Conservation (phyloP, 352 stramenopile species). For the Peronospora tabacina region DNA sequence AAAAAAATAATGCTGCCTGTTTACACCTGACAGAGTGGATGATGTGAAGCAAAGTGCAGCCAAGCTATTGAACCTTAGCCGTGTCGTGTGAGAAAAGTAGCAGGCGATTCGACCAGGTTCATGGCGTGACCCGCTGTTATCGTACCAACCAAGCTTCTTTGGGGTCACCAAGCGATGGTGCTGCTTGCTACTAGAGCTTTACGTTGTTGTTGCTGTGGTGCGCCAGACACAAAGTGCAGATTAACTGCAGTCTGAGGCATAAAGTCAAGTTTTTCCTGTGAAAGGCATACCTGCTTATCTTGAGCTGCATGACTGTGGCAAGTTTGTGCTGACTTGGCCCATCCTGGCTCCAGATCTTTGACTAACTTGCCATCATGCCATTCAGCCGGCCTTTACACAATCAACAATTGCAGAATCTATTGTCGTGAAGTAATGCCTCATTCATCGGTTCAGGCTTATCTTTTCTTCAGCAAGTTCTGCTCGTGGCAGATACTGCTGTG, state of each 20-base stretch:
- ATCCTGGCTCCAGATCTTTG: conserved; percentile 49
- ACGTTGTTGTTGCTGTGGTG: conserved; percentile 28
- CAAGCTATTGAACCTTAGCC: conserved; percentile 13
- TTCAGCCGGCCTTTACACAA: conserved; percentile 81
- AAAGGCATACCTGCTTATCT: conserved; percentile 88
- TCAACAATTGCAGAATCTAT: conserved; percentile 85
- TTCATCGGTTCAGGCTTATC: conserved; percentile 63
- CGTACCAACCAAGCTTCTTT: conserved; percentile 16
- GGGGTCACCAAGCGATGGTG: conserved; percentile 1
- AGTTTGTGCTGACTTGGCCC: conserved; percentile 71
- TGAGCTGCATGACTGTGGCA: conserved; percentile 67
- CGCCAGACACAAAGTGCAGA: conserved; percentile 12
- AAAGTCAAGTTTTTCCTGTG: conserved; percentile 85
- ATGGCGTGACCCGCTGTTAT: conserved; percentile 12
- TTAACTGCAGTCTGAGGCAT: conserved; percentile 23
- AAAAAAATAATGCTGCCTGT: conserved; percentile 8
- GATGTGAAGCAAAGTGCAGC: not conserved
- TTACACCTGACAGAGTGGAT: not conserved
- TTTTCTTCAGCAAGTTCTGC: conserved; percentile 94
- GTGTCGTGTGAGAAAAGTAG: conserved; percentile 6
- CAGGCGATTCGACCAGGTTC: conserved; percentile 8
- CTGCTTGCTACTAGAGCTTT: conserved; percentile 1
- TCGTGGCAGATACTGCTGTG: conserved; percentile 88
- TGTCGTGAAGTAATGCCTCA: conserved; percentile 86
- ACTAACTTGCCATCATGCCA: conserved; percentile 21